Conservation (phyloP, 176 grass and related monocot genomes). For the Musa schizocarpa region DNA sequence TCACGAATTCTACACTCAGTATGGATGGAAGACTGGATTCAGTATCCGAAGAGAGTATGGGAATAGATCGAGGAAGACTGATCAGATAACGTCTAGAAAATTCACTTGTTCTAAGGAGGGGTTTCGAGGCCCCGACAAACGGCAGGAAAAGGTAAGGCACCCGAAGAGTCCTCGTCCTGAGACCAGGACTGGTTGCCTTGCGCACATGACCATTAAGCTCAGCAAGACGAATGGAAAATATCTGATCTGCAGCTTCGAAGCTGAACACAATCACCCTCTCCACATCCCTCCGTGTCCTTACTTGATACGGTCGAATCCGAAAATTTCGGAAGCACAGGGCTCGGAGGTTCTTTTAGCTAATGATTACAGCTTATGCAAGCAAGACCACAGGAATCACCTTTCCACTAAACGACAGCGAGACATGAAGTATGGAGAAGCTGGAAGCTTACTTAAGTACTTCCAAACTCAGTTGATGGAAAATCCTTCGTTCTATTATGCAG, state of each 20-base stretch:
- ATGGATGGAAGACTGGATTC: slow-evolving; percentile 50
- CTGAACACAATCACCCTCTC: slow-evolving; percentile 49
- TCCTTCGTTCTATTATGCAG: slow-evolving; percentile 42
- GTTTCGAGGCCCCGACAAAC: slow-evolving; percentile 24
- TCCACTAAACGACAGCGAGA: slow-evolving; percentile 32
- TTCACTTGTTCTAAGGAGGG: slow-evolving; percentile 51
- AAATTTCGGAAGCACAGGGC: slow-evolving; percentile 13
- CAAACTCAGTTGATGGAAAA: slow-evolving; percentile 31
- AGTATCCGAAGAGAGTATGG: slow-evolving; percentile 41
- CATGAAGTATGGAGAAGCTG: slow-evolving; percentile 41
- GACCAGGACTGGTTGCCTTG: slow-evolving; percentile 48
- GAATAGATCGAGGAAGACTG: slow-evolving; percentile 46
- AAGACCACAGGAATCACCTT: slow-evolving; percentile 11
- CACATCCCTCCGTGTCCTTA: slow-evolving; percentile 22
- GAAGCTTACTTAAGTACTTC: slow-evolving; percentile 34
- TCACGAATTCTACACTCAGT: slow-evolving; percentile 50
- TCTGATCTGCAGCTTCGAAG: slow-evolving; percentile 35
- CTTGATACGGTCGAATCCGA: slow-evolving; percentile 18
- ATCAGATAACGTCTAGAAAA: slow-evolving; percentile 47
- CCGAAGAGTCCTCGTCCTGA: slow-evolving; percentile 24
- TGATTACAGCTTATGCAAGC: slow-evolving; percentile 11
- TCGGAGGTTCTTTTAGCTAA: neutral
- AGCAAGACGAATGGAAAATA: slow-evolving; percentile 28
- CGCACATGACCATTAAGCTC: slow-evolving; percentile 41
- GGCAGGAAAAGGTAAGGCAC: slow-evolving; percentile 9